A percentile compares a stretch with the other conserved stretches of the same genome.
Evolutionary conservation across 495 filamentous ascomycete genomes (phyloP).

Genomic region (Penicillium flavigenum): DNA sequence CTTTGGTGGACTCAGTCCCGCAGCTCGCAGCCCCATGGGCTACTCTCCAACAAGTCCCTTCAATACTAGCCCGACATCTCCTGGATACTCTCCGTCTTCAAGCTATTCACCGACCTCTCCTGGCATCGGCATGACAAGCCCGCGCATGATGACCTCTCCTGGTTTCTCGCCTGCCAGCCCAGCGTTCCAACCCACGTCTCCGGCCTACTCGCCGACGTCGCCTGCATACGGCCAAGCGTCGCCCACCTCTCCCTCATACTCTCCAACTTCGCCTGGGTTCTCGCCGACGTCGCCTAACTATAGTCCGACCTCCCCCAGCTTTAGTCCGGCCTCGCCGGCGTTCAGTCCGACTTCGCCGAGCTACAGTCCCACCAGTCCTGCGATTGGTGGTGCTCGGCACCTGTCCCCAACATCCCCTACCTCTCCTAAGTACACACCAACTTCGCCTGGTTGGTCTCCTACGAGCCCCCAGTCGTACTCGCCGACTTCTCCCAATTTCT

Average conservation of each 20-base stretch:
- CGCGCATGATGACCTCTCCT: constrained; percentile 53
- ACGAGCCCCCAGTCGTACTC: constrained; percentile 71
- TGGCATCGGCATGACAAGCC: constrained; percentile 57
- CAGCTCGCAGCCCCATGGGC: constrained; percentile 64
- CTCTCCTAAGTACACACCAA: constrained; percentile 73
- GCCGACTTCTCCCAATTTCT: constrained; percentile 71
- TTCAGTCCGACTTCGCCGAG: constrained; percentile 61
- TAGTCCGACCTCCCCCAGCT: constrained; percentile 62
- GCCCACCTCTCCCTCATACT: constrained; percentile 71
- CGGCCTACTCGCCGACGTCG: constrained; percentile 82
- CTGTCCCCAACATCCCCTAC: constrained; percentile 68
- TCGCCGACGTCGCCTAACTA: constrained; percentile 70
- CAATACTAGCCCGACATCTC: constrained; percentile 72
- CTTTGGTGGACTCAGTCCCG: constrained; percentile 63
- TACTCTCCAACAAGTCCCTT: constrained; percentile 78
- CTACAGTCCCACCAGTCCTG: constrained; percentile 68
- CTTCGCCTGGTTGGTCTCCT: constrained; percentile 68
- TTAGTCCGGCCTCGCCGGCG: constrained; percentile 59
- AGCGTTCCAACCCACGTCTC: constrained; percentile 70
- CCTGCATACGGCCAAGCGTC: constrained; percentile 65
- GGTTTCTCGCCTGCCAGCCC: constrained; percentile 67
- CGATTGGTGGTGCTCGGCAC: constrained; percentile 48
- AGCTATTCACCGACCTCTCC: constrained; percentile 65
- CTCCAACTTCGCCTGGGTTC: constrained; percentile 80
- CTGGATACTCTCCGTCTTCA: constrained; percentile 73